Base-by-base conservation (phyloP, 768 basidiomycete species). In the Fistulinella prunicolor region DNA sequence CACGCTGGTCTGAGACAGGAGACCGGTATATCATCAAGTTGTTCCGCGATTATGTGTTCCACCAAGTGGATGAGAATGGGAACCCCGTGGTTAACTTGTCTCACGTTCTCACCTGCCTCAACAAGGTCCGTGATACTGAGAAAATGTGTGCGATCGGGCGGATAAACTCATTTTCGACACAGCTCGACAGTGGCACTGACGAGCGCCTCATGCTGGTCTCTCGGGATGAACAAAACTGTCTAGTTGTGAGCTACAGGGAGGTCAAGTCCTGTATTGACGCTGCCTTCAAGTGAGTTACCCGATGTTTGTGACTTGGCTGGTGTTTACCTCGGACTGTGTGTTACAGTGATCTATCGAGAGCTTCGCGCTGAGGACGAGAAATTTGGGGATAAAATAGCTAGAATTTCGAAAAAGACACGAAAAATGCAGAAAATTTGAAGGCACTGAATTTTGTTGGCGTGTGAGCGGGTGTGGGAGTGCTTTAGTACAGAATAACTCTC, bases 21-120 rank as follows among this genome's bases (percentile, higher is more conserved):
- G 96, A 99, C 62, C 76, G 95, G 51, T 99, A 99, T 65, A 92
- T 98, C 63, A 80, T 99, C 74, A 97, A 96, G 75, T 79, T 99
- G 38, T 98, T 99, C 78, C 81, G 96, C 16, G 96, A 99, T 67
- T 94, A 89, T 58, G 94, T 99, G 21, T 99, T 99, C 69, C 96
- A 99, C 63, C 94, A 96, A 66, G 86, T 96, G 35, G 94, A 96
- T 55, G 90, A 93, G 61, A 78, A 81, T 55, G 90, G 92, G 9
- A 83, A 86, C 44, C 94, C 96, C 0, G 82, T 96, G 16, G 75
- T 97, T 47, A 94, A 94, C 62, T 70, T 99, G 50, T 80, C 85
- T 0, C 94, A 98, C 70, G 94, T 99, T 10, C 71, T 99, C 20
- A 81, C 86, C 2, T 93, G 90, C 61, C 71, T 99, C 55, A 98